Evolutionary conservation across 2,329 filamentous ascomycete genomes (phyloP).

Genomic region (Colletotrichum ledebouriae): DNA sequence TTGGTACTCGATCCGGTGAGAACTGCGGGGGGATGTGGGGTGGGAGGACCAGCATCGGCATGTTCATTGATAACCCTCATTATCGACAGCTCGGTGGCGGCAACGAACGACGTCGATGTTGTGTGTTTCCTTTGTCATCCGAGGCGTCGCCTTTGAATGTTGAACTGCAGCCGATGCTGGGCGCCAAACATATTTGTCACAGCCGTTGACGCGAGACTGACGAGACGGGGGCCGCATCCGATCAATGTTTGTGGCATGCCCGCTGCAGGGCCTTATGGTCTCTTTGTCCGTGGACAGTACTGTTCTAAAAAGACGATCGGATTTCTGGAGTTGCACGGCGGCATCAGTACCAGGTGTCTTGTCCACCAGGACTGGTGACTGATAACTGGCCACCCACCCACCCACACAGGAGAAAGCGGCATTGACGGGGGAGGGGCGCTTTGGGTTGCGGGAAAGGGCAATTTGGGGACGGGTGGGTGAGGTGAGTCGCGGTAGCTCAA

Average conservation of each 20-base stretch:
- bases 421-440: not conserved
- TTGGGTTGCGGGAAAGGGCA: not conserved
- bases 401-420: not conserved
- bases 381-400: too few species aligned
- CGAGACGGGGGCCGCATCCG: constrained; percentile 13
- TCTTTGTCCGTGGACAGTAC: constrained; percentile 23
- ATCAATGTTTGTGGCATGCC: constrained; percentile 21
- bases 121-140: not conserved
- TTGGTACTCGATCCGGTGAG: constrained; percentile 21
- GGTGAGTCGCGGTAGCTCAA: constrained; percentile 2
- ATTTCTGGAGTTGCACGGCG: not conserved
- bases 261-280: constrained; percentile 5
- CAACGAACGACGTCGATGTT: not conserved
- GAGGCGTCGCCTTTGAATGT: not conserved
- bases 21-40: constrained; percentile 5
- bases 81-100: not conserved
- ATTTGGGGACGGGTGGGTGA: constrained; percentile 8
- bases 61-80: not conserved
- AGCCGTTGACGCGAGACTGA: constrained; percentile 11
- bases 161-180: not conserved
- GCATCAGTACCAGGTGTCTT: too few species aligned
- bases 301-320: not conserved
- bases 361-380: too few species aligned
- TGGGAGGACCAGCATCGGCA: constrained; percentile 13
- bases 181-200: constrained; percentile 8